Base-by-base conservation (phyloP, 2,329 filamentous ascomycete species). In the Pseudogymnoascus verrucosus region DNA sequence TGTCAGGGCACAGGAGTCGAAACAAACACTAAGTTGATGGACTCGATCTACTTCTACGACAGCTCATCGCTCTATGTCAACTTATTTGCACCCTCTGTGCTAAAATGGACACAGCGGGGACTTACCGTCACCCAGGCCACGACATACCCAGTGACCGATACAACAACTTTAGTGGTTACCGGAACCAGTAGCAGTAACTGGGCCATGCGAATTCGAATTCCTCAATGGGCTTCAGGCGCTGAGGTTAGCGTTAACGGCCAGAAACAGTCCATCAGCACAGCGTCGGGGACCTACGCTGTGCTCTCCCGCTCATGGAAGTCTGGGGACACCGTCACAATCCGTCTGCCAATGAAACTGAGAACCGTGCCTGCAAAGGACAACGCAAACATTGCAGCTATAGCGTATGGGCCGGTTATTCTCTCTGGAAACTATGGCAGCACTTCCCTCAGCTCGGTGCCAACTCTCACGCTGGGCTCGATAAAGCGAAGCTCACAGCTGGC, bases 1-100 rank as follows among this genome's bases (percentile, higher is more conserved):
- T 83, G 80, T 62, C 79, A 82, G 67, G 80, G 79, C 1, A 82
- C 80, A 0, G 78, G 75, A 0, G 64, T 83, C 1, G 81, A 83
- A 72, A 81, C 78, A 0, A 82, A 83, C 67, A 83, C 81, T 0
- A 82, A 82, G 68, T 69, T 82, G 10, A 78, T 78, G 73, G 81
- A 83, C 67, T 81, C 80, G 0, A 78, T 83, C 62, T 83, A 83
- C 72, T 80, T 77, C 54, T 74, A 78, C 54, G 76, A 79, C 61
- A 70, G 71, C 28, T 71, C 72, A 0, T 74, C 75, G 0, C 72
- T 83, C 0, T 82, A 78, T 63, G 76, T 83, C 37, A 83, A 83
- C 65, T 69, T 82, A 1, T 83, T 81, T 65, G 77, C 76, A 0
- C 76, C 80, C 0, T 82, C 80, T 0, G 74, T 73, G 3, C 67